Conservation (phyloP, 495 filamentous ascomycete genomes). For the Cairneyella variabilis region DNA sequence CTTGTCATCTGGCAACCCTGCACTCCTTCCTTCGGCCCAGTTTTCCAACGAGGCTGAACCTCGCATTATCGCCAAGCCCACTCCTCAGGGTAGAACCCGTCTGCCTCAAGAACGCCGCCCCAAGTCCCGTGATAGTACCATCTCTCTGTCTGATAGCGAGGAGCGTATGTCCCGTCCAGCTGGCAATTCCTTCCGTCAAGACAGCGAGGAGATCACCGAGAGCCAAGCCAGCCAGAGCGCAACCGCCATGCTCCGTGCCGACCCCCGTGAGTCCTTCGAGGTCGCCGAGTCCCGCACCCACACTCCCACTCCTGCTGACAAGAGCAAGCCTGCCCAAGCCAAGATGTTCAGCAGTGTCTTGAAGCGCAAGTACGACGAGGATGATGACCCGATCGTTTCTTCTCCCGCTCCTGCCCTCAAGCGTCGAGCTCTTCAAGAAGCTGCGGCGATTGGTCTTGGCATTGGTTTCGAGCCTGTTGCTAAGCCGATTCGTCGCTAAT, state of each 20-base stretch:
- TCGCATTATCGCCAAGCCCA: slow-evolving; percentile 24
- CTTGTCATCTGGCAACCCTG: slow-evolving; percentile 31
- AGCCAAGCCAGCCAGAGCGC: slow-evolving; percentile 40
- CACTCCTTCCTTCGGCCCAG: slow-evolving; percentile 48
- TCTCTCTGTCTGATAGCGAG: slow-evolving; percentile 76
- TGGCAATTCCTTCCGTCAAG: slow-evolving; percentile 19
- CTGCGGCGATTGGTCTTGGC: slow-evolving; percentile 21
- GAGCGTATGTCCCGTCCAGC: slow-evolving; percentile 44
- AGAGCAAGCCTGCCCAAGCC: slow-evolving; percentile 12
- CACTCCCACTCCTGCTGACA: slow-evolving; percentile 15
- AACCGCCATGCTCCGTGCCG: slow-evolving; percentile 50
- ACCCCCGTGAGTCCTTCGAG: slow-evolving; percentile 32
- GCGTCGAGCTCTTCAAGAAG: too few relatives aligned
- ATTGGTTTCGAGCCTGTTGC: slow-evolving; percentile 18
- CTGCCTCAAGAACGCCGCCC: slow-evolving; percentile 32
- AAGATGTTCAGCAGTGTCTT: slow-evolving; percentile 23
- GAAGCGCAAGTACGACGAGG: slow-evolving; percentile 23
- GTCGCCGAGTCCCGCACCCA: slow-evolving; percentile 20
- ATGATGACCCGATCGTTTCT: too few relatives aligned
- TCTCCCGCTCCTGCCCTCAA: too few relatives aligned
- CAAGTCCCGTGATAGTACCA: slow-evolving; percentile 81
- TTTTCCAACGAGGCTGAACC: slow-evolving; percentile 27
- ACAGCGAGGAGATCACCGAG: slow-evolving; percentile 22
- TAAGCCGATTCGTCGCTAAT: too few relatives aligned
- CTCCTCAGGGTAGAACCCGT: slow-evolving; percentile 14